Percentiles rank a stretch among this genome's conserved stretches.
phyloP scores from a whole-genome alignment of 306 rosid genomes.

The Glycine soja region DNA sequence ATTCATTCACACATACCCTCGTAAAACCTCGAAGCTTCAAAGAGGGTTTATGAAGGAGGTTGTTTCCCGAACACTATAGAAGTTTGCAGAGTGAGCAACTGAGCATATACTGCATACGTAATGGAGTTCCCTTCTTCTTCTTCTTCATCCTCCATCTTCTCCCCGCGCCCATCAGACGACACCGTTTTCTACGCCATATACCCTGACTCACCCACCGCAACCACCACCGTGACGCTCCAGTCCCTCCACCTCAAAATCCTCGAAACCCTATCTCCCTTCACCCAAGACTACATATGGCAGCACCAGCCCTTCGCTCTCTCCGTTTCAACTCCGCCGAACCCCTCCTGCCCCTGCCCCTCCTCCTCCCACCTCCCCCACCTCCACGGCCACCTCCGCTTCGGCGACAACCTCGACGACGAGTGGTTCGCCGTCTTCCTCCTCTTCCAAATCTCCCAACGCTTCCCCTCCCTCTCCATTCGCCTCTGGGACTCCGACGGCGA shows the following conservation, averaged over 20 bases:
- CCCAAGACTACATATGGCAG: slow-evolving; percentile 83
- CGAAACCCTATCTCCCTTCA: slow-evolving; percentile 61
- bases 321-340: slow-evolving; percentile 54
- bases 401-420: slow-evolving; percentile 90
- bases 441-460: slow-evolving; percentile 62
- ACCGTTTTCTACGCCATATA: slow-evolving; percentile 87
- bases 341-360: slow-evolving; percentile 68
- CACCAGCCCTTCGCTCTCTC: slow-evolving; percentile 86
- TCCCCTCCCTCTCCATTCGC: slow-evolving; percentile 73
- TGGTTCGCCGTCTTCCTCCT: slow-evolving; percentile 95
- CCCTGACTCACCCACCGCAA: slow-evolving; percentile 51
- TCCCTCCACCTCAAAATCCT: slow-evolving; percentile 84
- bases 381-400: slow-evolving; percentile 86
- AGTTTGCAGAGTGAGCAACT: not conserved
- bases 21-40: not conserved
- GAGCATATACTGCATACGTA: not conserved
- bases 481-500: slow-evolving; percentile 97
- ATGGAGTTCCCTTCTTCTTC: slow-evolving; percentile 48
- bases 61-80: not conserved
- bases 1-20: too few species aligned
- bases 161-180: slow-evolving; percentile 62
- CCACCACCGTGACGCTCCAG: slow-evolving; percentile 54
- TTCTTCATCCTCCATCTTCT: slow-evolving; percentile 55
- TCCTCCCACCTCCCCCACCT: slow-evolving; percentile 73
- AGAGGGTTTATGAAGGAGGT: not conserved